A percentile compares a stretch with the other conserved stretches of the same genome.
These are phyloP conservation scores for Platanus orientalis DNA, from an alignment of 164 flowering plant species.

Conservation along the genomic window DNA sequence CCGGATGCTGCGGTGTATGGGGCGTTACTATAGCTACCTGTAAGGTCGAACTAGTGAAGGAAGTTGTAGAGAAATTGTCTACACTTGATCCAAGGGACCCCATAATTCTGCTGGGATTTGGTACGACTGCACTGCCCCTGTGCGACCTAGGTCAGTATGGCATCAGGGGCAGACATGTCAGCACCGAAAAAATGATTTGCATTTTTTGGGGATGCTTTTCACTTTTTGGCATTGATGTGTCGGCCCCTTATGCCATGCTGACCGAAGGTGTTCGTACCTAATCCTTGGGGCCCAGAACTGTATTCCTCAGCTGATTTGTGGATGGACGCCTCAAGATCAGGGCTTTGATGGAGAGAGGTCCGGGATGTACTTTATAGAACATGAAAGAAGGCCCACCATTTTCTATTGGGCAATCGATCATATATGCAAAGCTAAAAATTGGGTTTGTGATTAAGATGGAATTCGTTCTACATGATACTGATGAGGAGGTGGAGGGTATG, in stretches of 20 bases:
- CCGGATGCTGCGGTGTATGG: constrained; percentile 33
- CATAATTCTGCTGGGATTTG: constrained; percentile 24
- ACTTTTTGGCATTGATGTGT: too few relatives aligned
- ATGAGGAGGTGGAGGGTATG: constrained; percentile 36
- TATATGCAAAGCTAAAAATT: constrained; percentile 31
- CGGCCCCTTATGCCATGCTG: too few relatives aligned
- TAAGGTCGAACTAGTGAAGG: constrained; percentile 23
- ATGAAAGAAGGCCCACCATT: constrained; percentile 26
- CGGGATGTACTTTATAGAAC: constrained; percentile 40
- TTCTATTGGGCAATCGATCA: constrained; percentile 33
- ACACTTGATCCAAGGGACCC: constrained; percentile 19
- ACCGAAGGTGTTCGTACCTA: too few relatives aligned
- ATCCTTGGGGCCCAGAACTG: too few relatives aligned
- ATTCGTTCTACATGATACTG: constrained; percentile 38
- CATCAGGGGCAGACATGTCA: too few relatives aligned
- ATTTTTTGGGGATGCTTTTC: too few relatives aligned
- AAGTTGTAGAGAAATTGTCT: constrained; percentile 22
- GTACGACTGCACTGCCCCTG: too few relatives aligned
- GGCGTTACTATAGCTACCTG: constrained; percentile 22
- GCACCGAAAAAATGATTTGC: too few relatives aligned
- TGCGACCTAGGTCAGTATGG: too few relatives aligned
- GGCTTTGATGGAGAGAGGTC: constrained; percentile 29
- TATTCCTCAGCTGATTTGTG: constrained; percentile 35
- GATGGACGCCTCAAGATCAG: constrained; percentile 36
- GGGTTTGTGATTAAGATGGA: constrained; percentile 35